Evolutionary conservation across 2,329 filamentous ascomycete species (phyloP).

Genomic region (Onygenales sp.): DNA sequence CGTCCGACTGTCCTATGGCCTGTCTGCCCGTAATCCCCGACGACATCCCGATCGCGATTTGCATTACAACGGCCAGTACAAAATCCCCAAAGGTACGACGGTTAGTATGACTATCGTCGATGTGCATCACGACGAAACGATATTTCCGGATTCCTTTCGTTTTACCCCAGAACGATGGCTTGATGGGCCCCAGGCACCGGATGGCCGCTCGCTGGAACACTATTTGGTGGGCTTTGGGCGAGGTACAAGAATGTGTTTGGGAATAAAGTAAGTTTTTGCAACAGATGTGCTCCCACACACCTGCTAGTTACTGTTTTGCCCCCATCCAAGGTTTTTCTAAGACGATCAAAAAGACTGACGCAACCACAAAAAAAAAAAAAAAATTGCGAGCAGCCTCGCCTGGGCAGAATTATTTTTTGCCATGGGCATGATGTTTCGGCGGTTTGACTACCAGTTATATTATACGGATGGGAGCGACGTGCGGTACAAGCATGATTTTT

Average conservation of each 20-base stretch:
- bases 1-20: conserved; percentile 11
- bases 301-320: no score
- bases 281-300: background rate
- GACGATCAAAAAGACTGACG: no score
- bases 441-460: conserved; percentile 14
- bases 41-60: conserved; percentile 6
- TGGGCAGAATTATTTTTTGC: conserved; percentile 9
- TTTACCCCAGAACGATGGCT: conserved; percentile 24
- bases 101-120: conserved; percentile 15
- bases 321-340: no score
- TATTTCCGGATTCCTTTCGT: conserved; percentile 18
- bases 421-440: conserved; percentile 9
- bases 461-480: conserved; percentile 12
- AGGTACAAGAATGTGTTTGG: conserved; percentile 35
- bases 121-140: conserved; percentile 15
- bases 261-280: conserved; percentile 24
- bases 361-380: no score
- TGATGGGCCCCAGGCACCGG: conserved; percentile 7
- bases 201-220: conserved; percentile 11
- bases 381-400: conserved; percentile 6
- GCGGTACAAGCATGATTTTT: conserved; percentile 15
- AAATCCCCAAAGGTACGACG: conserved; percentile 12
- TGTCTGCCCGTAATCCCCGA: conserved; percentile 14
- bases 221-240: conserved; percentile 27
- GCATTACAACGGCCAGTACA: conserved; percentile 9